These are phyloP conservation scores for Takashimella tepidaria DNA, from an alignment of 1,284 basidiomycete species.

Conservation along the genomic window DNA sequence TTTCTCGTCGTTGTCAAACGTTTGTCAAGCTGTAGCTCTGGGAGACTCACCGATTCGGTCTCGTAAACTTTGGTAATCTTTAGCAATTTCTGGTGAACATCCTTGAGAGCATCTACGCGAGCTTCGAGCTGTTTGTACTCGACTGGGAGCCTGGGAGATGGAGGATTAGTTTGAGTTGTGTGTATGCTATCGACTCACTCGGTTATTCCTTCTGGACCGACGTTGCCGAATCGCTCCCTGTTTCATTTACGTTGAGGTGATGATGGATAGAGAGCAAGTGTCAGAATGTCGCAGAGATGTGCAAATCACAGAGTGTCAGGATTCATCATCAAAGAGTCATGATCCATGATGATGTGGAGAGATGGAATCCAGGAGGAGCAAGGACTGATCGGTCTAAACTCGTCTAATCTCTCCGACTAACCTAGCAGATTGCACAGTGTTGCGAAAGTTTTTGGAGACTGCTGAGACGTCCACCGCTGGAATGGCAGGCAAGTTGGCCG, in stretches of 20 bases:
- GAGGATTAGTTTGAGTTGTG: not conserved
- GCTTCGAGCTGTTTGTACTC: slow-evolving; percentile 96
- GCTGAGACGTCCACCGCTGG: slow-evolving; percentile 45
- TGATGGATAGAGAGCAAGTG: not conserved
- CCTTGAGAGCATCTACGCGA: slow-evolving; percentile 85
- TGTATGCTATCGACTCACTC: slow-evolving; percentile 55
- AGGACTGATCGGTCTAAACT: not conserved
- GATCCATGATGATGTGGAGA: too few relatives aligned
- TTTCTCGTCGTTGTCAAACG: too few relatives aligned
- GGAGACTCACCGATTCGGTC: slow-evolving; percentile 53
- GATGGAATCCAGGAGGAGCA: not conserved
- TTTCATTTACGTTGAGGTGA: not conserved
- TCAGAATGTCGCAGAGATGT: too few relatives aligned
- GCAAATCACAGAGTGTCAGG: too few relatives aligned
- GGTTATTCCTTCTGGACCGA: slow-evolving; percentile 87
- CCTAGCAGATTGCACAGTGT: slow-evolving; percentile 79
- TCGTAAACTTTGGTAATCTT: slow-evolving; percentile 85
- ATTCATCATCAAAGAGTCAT: too few relatives aligned
- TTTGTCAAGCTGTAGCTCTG: not conserved
- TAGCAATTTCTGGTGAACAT: slow-evolving; percentile 71
- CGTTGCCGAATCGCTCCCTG: slow-evolving; percentile 78
- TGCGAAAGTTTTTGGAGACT: slow-evolving; percentile 74
- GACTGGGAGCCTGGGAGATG: slow-evolving; percentile 45
- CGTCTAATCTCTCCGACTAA: slow-evolving; percentile 18
- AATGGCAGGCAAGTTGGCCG: slow-evolving; percentile 35